These are phyloP conservation scores for Volvariella volvacea DNA, from an alignment of 1,284 basidiomycete genomes.

Conservation along the genomic window DNA sequence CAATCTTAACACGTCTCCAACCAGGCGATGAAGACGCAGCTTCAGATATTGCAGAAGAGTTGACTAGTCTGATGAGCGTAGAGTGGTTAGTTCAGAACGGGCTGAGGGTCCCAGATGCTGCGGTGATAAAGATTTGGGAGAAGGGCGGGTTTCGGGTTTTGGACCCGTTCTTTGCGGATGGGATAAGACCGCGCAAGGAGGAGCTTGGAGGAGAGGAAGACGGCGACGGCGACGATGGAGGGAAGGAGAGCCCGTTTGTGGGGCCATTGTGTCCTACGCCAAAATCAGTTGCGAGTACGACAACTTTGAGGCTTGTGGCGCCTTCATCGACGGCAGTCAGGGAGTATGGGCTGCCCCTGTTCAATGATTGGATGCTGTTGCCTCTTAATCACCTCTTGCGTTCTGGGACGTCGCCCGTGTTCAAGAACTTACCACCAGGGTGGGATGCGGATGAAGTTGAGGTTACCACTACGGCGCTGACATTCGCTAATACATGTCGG, in stretches of 20 bases:
- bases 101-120: constrained; percentile 26
- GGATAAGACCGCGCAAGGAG: constrained; percentile 28
- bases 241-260: constrained; percentile 25
- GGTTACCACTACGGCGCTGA: constrained; percentile 62
- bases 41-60: constrained; percentile 27
- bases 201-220: too few relatives aligned
- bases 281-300: constrained; percentile 44
- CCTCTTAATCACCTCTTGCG: constrained; percentile 80
- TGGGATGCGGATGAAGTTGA: constrained; percentile 85
- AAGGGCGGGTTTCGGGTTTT: constrained; percentile 43
- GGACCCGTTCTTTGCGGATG: constrained; percentile 51
- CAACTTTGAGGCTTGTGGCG: constrained; percentile 49
- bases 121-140: constrained; percentile 35
- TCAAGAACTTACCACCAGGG: constrained; percentile 57
- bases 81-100: constrained; percentile 33
- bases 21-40: constrained; percentile 64
- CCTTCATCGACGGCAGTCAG: constrained; percentile 17
- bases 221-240: too few relatives aligned
- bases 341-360: constrained; percentile 55
- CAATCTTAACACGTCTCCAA: constrained; percentile 44
- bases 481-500: constrained; percentile 42
- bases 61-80: constrained; percentile 30
- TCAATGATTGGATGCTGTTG: constrained; percentile 65
- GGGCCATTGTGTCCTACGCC: constrained; percentile 42
- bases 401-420: constrained; percentile 69